Percentiles rank a stretch among this genome's conserved stretches.
These are phyloP conservation scores for Talinum fruticosum DNA, from an alignment of 148 eudicot species.

Conservation along the genomic window DNA sequence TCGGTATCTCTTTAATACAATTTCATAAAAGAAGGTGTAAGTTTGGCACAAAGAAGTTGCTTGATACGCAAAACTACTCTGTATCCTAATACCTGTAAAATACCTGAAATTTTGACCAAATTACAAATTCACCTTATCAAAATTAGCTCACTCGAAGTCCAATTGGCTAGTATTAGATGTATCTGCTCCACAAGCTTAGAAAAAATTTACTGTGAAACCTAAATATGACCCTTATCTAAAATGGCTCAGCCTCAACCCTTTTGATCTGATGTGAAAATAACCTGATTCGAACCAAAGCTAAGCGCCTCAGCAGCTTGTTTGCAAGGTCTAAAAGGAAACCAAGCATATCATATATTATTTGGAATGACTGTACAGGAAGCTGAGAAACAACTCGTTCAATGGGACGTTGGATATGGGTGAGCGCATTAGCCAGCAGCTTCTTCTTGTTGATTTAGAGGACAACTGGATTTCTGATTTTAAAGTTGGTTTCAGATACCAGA, in stretches of 20 bases:
- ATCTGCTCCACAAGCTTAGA: too few species aligned
- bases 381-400: conserved; percentile 67
- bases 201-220: too few species aligned
- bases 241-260: neutral
- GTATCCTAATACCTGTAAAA: too few species aligned
- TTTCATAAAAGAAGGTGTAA: too few species aligned
- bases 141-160: too few species aligned
- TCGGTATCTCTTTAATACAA: too few species aligned
- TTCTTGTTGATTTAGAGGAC: conserved; percentile 73
- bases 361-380: conserved; percentile 44
- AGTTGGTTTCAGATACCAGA: conserved; percentile 56
- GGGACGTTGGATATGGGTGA: conserved; percentile 64
- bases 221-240: too few species aligned
- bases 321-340: neutral
- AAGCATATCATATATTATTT: neutral
- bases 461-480: conserved; percentile 63
- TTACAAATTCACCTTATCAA: neutral
- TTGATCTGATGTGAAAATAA: neutral
- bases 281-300: neutral
- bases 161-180: too few species aligned
- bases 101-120: neutral
- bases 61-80: too few species aligned
- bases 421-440: conserved; percentile 56
- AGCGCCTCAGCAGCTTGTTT: neutral
- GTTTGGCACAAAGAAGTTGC: too few species aligned